Evolutionary conservation across 768 basidiomycete species (phyloP), one percentile per base, ranked within the genome.

Genomic region (Termitomyces sp.): DNA sequence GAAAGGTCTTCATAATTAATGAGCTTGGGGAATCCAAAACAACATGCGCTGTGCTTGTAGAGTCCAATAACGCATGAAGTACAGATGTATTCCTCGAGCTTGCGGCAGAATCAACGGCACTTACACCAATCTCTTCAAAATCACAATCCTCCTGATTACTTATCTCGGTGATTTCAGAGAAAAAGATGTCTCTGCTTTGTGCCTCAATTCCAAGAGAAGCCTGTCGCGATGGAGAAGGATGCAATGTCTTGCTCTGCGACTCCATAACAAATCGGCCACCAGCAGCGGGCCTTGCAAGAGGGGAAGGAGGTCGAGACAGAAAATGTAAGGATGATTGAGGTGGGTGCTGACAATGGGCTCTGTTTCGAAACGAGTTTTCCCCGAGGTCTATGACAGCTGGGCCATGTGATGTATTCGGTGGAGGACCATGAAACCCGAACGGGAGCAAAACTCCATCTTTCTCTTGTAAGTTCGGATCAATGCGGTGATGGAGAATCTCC

Each of bases 251-350:
- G n/a, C 42, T 43, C 15, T 56, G 54, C 37, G 55, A 51, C 26
- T 55, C 60, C 50, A 54, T 44, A 50, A 60, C 60, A 52, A 69
- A 65, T 42, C 53, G 65, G 21, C 63, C 65, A 55, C 58, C 63
- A 53, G 62, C 50, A 50, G 67, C 57, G 53, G 64, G 59, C 17
- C 58, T 60, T 52, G 51, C 45, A 26, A 41, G 44, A 43, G 51
- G 51, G 23, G 51, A 54, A 49, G 57, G 54, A 40, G 58, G 42
- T 47, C 49, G 26, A 19, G 55, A 49, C 47, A 58, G n/a, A 19
- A 67, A 55, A 52, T 68, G 55, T 4, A 68, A 63, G 50, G 66
- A 67, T 10, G 71, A 71, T 38, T 69, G 71, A 26, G 68, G 67
- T 54, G 67, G 66, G 12, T 70, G 67, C 40, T 68, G 68, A 58